phyloP scores from a whole-genome alignment of 2,329 filamentous ascomycete genomes.

The Decorospora gaudefroyi region DNA sequence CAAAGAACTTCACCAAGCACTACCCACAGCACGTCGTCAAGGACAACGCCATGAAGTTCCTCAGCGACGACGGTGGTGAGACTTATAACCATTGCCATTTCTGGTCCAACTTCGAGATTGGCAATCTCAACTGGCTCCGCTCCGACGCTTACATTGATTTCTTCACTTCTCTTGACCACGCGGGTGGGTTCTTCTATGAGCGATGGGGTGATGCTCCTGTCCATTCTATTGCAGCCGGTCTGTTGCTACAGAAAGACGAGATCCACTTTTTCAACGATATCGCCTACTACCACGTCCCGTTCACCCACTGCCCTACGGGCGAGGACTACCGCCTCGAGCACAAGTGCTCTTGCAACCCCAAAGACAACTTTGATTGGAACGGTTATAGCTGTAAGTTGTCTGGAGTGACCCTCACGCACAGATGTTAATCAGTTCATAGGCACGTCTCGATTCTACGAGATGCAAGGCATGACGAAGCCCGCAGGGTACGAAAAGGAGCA shows the following conservation, averaged over 20 bases:
- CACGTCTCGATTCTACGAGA: slow-evolving; percentile 82
- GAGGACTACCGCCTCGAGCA: slow-evolving; percentile 82
- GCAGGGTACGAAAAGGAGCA: slow-evolving; percentile 78
- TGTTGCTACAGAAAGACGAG: slow-evolving; percentile 89
- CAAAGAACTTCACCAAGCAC: slow-evolving; percentile 89
- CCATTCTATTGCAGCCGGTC: slow-evolving; percentile 89
- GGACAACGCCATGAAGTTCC: slow-evolving; percentile 85
- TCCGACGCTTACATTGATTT: slow-evolving; percentile 87
- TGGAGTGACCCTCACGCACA: background rate
- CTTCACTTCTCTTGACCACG: slow-evolving; percentile 83
- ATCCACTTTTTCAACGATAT: slow-evolving; percentile 99
- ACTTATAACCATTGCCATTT: slow-evolving; percentile 98
- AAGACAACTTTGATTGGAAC: slow-evolving; percentile 99
- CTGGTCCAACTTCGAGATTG: slow-evolving; percentile 99
- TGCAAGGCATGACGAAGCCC: slow-evolving; percentile 80
- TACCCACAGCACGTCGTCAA: slow-evolving; percentile 85
- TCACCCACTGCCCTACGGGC: slow-evolving; percentile 94
- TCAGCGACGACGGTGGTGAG: slow-evolving; percentile 88
- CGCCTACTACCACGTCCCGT: slow-evolving; percentile 95
- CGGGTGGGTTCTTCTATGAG: slow-evolving; percentile 98
- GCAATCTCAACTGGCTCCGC: slow-evolving; percentile 90
- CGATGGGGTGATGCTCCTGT: slow-evolving; percentile 97
- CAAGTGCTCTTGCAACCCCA: slow-evolving; percentile 92
- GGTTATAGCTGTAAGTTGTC: slow-evolving; percentile 84
- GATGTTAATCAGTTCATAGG: slow-evolving; percentile 61